phyloP scores from a whole-genome alignment of 2,329 filamentous ascomycete species.

The Fusarium dlaminii region DNA sequence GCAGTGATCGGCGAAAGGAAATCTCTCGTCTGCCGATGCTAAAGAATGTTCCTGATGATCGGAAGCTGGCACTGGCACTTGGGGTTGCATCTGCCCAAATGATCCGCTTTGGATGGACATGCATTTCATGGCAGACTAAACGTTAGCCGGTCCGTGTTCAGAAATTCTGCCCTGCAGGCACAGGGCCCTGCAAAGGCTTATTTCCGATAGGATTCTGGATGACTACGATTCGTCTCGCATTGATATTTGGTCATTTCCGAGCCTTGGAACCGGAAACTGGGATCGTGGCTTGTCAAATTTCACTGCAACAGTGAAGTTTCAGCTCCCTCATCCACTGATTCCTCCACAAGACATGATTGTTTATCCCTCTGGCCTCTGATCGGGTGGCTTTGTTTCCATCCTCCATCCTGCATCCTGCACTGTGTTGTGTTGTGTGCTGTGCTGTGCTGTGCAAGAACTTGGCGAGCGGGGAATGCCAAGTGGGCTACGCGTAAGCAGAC shows the following conservation, averaged over 20 bases:
- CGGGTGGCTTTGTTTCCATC: slow-evolving; percentile 3
- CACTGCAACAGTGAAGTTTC: background rate
- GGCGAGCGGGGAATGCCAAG: slow-evolving; percentile 19
- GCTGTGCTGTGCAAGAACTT: background rate
- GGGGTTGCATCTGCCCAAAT: background rate
- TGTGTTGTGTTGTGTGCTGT: background rate
- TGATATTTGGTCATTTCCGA: slow-evolving; percentile 27
- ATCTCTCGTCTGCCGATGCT: background rate
- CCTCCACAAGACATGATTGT: background rate
- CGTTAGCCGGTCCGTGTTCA: background rate
- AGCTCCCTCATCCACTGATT: background rate
- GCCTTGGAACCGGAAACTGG: background rate
- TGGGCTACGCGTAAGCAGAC: slow-evolving; percentile 14
- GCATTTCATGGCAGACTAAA: background rate
- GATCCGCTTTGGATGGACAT: background rate
- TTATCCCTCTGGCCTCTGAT: background rate
- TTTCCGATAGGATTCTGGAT: background rate
- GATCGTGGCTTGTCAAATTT: slow-evolving; percentile 1
- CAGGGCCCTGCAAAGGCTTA: slow-evolving; percentile 3
- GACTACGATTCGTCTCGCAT: slow-evolving; percentile 10
- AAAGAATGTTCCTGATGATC: background rate
- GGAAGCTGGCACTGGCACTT: background rate
- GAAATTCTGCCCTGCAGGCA: background rate
- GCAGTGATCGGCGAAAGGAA: background rate
- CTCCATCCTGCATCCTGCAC: background rate